Conservation (phyloP, 139 green algal species). For the Closterium sp. region DNA sequence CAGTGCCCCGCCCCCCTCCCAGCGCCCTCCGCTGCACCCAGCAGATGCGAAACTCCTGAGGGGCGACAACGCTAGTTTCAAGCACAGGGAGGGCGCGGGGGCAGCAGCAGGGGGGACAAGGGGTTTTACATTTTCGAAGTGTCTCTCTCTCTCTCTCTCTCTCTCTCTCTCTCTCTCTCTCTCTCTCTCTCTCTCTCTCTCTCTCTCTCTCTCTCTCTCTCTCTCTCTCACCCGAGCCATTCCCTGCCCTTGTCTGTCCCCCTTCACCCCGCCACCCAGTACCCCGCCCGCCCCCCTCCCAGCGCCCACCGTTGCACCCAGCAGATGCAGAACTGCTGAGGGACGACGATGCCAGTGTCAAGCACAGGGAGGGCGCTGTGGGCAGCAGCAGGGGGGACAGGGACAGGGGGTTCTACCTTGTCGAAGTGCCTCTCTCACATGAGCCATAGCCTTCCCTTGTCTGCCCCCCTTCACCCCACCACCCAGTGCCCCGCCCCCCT, state of each 20-base stretch:
- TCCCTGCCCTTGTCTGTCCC: not conserved
- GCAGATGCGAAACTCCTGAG: conserved; percentile 28
- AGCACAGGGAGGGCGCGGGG: not conserved
- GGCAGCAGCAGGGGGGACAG: too few relatives aligned
- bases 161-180: too few relatives aligned
- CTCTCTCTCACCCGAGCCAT: too few relatives aligned
- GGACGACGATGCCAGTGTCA: conserved; percentile 8
- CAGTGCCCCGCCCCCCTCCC: not conserved
- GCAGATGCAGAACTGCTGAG: conserved; percentile 28
- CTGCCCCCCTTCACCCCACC: not conserved
- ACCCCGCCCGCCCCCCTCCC: not conserved
- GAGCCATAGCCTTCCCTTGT: not conserved
- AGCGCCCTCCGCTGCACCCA: conserved; percentile 34
- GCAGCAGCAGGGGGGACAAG: too few relatives aligned
- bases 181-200: too few relatives aligned
- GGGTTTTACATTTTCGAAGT: too few relatives aligned
- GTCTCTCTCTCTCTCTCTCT: too few relatives aligned
- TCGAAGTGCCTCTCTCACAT: too few relatives aligned
- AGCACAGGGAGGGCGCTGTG: not conserved
- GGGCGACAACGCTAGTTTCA: conserved; percentile 1
- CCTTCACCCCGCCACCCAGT: not conserved
- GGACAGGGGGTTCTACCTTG: too few relatives aligned
- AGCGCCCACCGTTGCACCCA: conserved; percentile 35
- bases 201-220: too few relatives aligned
- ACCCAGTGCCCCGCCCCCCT: conserved; percentile 4